Evolutionary conservation across 1,284 basidiomycete species (phyloP), one percentile per base, ranked within the genome.

Genomic region (Athelia sp.): DNA sequence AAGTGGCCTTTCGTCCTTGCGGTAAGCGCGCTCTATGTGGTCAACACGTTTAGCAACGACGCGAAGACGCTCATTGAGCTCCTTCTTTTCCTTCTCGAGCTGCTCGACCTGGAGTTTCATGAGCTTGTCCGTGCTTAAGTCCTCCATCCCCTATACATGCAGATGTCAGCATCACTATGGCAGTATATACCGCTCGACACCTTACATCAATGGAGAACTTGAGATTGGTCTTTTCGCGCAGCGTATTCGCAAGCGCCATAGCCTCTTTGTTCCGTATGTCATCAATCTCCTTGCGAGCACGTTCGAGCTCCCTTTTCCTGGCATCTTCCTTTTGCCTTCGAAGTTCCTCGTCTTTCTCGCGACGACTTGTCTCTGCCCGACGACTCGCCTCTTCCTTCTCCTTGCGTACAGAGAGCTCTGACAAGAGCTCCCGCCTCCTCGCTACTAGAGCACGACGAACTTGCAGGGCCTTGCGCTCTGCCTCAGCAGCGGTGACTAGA

Each of bases 11-110:
- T 98, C 97, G 54, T 95, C 94, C 70, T 93, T 93, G 57, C 96
- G 88, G 74, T 90, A 93, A 0, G 96, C 95, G 55, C 97, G 92
- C 73, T 99, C 96, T 63, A 92, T 69, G 69, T 99, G 95, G 64
- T 99, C 96, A 61, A 98, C 84, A 26, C 93, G 89, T 72, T 98
- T 98, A 50, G 86, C 70, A 48, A 90, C 80, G 56, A 95, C 82
- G 32, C 93, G 87, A 52, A 98, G 77, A 22, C 87, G 83, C 61
- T 95, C 90, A 55, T 79, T 81, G 56, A 93, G 76, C 58, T 95
- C 90, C 60, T 85, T 87, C 80, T 97, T 97, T 73, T 98, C 96
- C 72, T 97, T 98, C 73, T 98, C 95, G 50, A 97, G 78, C 63
- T 97, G 93, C 58, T 92, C 85, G 47, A 98, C 93, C 68, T 98